Conservation (phyloP, 306 rosid species). For the Oxytropis ochrocephala region DNA sequence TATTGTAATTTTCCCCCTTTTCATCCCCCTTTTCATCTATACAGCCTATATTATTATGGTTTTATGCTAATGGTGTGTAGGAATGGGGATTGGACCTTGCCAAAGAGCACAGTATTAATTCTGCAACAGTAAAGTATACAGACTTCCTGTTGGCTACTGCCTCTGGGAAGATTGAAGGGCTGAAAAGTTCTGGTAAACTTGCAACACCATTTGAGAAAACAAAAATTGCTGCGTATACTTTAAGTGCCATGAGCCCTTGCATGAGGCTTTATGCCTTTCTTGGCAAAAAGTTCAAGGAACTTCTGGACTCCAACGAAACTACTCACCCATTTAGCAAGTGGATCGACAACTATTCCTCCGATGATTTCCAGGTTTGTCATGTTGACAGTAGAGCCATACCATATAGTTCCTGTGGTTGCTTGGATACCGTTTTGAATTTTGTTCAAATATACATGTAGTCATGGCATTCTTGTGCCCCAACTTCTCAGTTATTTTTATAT, state of each 20-base stretch:
- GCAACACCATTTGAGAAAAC: slow-evolving; percentile 99
- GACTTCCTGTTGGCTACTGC: slow-evolving; percentile 93
- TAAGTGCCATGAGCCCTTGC: slow-evolving; percentile 97
- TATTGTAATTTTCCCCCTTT: not conserved
- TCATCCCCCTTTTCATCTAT: not conserved
- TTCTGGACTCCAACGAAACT: slow-evolving; percentile 31
- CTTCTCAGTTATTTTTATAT: slow-evolving; percentile 44
- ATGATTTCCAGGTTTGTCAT: slow-evolving; percentile 75
- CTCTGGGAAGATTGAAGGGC: slow-evolving; percentile 90
- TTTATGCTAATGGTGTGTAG: slow-evolving; percentile 35
- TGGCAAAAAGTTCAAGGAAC: slow-evolving; percentile 64
- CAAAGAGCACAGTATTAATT: slow-evolving; percentile 46
- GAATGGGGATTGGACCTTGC: slow-evolving; percentile 74
- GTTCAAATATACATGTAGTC: slow-evolving; percentile 29
- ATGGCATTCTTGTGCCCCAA: slow-evolving; percentile 31
- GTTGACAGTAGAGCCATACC: slow-evolving; percentile 26
- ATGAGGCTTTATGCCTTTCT: slow-evolving; percentile 90
- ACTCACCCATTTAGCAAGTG: slow-evolving; percentile 81
- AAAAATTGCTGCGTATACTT: slow-evolving; percentile 89
- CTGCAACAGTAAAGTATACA: slow-evolving; percentile 80
- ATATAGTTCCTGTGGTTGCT: slow-evolving; percentile 26
- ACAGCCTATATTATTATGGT: slow-evolving; percentile 8
- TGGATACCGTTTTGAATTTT: slow-evolving; percentile 22
- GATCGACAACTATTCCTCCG: slow-evolving; percentile 75
- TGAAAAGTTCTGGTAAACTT: slow-evolving; percentile 81